Evolutionary conservation across 1,284 basidiomycete species (phyloP), one percentile per base, ranked within the genome.

Genomic region (Boletus sp.): DNA sequence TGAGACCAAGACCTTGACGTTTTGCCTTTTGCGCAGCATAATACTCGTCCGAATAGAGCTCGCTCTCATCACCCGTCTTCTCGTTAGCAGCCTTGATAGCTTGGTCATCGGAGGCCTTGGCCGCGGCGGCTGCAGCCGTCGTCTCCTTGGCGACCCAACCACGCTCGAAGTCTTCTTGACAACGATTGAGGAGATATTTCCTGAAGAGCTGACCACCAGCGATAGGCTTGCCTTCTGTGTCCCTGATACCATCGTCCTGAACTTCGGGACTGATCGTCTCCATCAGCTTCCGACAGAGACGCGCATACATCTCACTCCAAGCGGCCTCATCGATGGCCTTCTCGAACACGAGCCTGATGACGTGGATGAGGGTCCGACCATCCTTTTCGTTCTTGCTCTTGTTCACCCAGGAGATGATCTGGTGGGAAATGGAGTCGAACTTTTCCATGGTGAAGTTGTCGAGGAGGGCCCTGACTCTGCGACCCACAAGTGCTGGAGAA

Each of bases 401-500:
- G 80, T 98, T 96, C 37, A 93, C 94, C 90, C 90, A 97, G 16
- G 79, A 73, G 56, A 97, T 87, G 63, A 97, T 93, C 70, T 96
- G 91, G 61, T 87, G 80, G 5, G 89, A 94, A 61, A 98, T 96
- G 7, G 89, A 88, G 59, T 95, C 92, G 76, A 98, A 98, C 66
- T 91, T 92, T 74, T 97, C 93, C 80, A 94, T 87, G 1, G 94
- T 95, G 41, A 98, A 82, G 75, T 95, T 97, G 81, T 98, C 97
- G 62, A 99, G 85, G 53, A 97, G 71, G 44, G 75, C 76, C 72
- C 92, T 94, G 74, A 98, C 94, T 73, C 96, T 97, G 51, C 93
- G 85, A 61, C 95, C 91, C 27, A 97, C 91, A 56, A 88, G 71
- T 58, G 88, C 88, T 0, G 89, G 84, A 4, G 88, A 85, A 46